Conservation (phyloP, 2,329 filamentous ascomycete species). For the Diaporthe longicolla region DNA sequence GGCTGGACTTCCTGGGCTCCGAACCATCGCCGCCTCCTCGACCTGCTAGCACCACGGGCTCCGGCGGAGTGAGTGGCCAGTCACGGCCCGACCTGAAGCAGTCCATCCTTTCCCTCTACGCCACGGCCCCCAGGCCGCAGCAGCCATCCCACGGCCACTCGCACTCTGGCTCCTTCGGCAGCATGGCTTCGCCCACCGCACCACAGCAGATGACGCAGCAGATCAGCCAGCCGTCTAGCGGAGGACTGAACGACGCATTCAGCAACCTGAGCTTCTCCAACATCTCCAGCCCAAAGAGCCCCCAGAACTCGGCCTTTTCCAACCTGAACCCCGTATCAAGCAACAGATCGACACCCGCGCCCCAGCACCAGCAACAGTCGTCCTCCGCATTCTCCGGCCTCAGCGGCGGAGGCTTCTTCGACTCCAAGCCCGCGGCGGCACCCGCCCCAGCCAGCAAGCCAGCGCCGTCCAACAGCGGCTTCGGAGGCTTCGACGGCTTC, state of each 20-base stretch:
- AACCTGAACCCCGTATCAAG: conserved; percentile 48
- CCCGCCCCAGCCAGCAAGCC: conserved; percentile 36
- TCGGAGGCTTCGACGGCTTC: conserved; percentile 77
- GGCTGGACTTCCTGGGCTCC: conserved; percentile 91
- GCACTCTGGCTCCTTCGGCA: conserved; percentile 77
- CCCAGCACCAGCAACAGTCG: conserved; percentile 45
- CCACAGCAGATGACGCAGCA: conserved; percentile 58
- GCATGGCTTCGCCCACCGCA: conserved; percentile 72
- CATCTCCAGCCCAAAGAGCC: conserved; percentile 60
- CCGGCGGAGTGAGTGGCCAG: conserved; percentile 71
- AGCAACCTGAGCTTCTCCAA: conserved; percentile 63
- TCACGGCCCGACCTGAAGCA: conserved; percentile 96
- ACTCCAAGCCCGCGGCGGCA: conserved; percentile 74
- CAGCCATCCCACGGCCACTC: conserved; percentile 65
- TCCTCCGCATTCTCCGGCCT: conserved; percentile 65
- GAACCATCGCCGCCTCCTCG: conserved; percentile 78
- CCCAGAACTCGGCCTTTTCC: conserved; percentile 43
- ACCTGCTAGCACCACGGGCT: conserved; percentile 84
- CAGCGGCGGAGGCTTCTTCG: conserved; percentile 87
- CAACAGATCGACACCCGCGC: conserved; percentile 48
- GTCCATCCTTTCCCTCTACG: conserved; percentile 95
- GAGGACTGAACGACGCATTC: conserved; percentile 87
- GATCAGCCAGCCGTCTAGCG: conserved; percentile 58
- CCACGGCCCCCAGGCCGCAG: conserved; percentile 84
- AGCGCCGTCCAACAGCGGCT: conserved; percentile 61